Percentiles rank a stretch among this genome's conserved stretches.
Conservation (phyloP, 2,329 filamentous ascomycete genomes). For the Huntiella moniliformis region DNA sequence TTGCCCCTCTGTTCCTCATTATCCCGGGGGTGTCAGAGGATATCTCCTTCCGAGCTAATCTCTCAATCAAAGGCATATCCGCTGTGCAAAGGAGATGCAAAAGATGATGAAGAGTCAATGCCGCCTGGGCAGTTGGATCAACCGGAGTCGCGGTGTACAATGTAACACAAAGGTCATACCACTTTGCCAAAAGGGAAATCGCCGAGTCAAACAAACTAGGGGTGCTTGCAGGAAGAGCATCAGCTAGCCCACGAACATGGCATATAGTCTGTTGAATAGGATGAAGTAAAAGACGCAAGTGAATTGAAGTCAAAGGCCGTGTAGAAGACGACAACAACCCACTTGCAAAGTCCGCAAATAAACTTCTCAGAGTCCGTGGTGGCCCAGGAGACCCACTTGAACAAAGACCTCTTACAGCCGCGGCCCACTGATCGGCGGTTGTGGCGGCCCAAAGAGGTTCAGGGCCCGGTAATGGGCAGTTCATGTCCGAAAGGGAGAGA, state of each 20-base stretch:
- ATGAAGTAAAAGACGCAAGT: conserved; percentile 48
- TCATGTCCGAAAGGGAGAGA: conserved; percentile 46
- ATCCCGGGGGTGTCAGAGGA: conserved; percentile 30
- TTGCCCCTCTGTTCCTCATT: conserved; percentile 43
- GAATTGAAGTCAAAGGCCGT: conserved; percentile 27
- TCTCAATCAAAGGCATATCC: conserved; percentile 48
- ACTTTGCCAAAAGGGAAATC: conserved; percentile 42
- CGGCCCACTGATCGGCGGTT: conserved; percentile 38
- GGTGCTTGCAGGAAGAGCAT: conserved; percentile 27
- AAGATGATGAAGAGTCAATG: conserved; percentile 50
- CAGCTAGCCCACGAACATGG: conserved; percentile 39
- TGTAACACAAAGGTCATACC: conserved; percentile 44
- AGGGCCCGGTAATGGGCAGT: conserved; percentile 41
- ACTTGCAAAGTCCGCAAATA: conserved; percentile 50
- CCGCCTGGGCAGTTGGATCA: conserved; percentile 43
- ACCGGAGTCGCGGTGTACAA: conserved; percentile 35
- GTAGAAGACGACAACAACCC: conserved; percentile 38
- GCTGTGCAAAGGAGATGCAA: conserved; percentile 51
- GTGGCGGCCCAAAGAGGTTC: conserved; percentile 45
- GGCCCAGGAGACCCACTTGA: conserved; percentile 19
- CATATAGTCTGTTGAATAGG: conserved; percentile 47
- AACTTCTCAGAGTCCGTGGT: conserved; percentile 40
- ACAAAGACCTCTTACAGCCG: conserved; percentile 38
- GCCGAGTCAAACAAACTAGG: conserved; percentile 40
- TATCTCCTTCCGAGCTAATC: conserved; percentile 41